phyloP scores from a whole-genome alignment of 2,329 filamentous ascomycete genomes.

The Aspergillus sp. region DNA sequence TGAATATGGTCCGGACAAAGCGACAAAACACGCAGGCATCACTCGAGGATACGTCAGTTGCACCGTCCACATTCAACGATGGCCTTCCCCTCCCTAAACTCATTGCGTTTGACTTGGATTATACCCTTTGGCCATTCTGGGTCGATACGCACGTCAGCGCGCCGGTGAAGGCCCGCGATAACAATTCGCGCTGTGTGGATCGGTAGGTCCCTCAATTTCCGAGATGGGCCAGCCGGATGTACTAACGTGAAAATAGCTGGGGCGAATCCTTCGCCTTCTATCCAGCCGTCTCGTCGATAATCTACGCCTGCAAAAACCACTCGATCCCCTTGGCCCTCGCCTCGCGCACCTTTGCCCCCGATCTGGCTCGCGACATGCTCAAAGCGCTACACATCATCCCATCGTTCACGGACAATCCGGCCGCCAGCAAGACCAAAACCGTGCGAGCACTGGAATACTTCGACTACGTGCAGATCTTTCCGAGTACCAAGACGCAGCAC shows the following conservation, averaged over 20 bases:
- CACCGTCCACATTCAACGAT: constrained; percentile 53
- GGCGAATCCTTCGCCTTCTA: constrained; percentile 67
- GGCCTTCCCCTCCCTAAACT: constrained; percentile 68
- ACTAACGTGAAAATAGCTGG: constrained; percentile 25
- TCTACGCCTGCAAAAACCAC: constrained; percentile 52
- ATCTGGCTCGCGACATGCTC: constrained; percentile 72
- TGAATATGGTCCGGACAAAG: constrained; percentile 27
- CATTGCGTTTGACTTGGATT: constrained; percentile 92
- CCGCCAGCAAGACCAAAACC: constrained; percentile 39
- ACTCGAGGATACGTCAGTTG: constrained; percentile 28
- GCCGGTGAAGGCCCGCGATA: constrained; percentile 58
- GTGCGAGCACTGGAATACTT: constrained; percentile 45
- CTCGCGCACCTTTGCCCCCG: constrained; percentile 70
- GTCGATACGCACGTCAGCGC: constrained; percentile 82
- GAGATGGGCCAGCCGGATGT: background rate
- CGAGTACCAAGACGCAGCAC: constrained; percentile 75
- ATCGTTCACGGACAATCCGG: constrained; percentile 33
- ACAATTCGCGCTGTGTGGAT: constrained; percentile 39
- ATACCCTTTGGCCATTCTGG: constrained; percentile 99
- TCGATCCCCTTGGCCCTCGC: constrained; percentile 61
- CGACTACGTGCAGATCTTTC: constrained; percentile 55
- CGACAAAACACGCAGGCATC: constrained; percentile 26
- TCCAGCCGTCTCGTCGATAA: constrained; percentile 57
- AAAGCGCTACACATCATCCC: constrained; percentile 58
- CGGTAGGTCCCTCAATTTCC: constrained; percentile 19